These are phyloP conservation scores for Flagelloscypha sp. DNA, from an alignment of 768 basidiomycete genomes.

Conservation along the genomic window DNA sequence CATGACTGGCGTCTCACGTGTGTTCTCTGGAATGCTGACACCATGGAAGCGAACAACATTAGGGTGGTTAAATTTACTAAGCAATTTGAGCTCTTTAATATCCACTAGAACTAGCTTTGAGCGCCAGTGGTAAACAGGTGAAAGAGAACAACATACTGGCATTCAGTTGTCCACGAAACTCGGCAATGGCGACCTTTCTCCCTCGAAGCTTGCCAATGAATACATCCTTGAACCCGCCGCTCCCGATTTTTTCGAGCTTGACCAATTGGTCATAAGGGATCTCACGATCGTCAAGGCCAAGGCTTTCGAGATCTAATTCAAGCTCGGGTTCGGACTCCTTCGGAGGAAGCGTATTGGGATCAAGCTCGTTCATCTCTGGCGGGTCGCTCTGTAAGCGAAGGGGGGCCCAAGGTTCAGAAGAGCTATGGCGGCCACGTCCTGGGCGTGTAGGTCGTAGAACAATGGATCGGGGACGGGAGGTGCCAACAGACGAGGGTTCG, in stretches of 20 bases:
- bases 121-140: conserved; percentile 4
- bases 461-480: conserved; percentile 67
- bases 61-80: conserved; percentile 89
- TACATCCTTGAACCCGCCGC: conserved; percentile 98
- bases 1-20: conserved; percentile 90
- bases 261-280: conserved; percentile 84
- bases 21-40: conserved; percentile 94
- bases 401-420: too few relatives aligned
- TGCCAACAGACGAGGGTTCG: conserved; percentile 71
- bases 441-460: conserved; percentile 15
- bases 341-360: conserved; percentile 49
- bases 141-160: conserved; percentile 77
- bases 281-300: conserved; percentile 91
- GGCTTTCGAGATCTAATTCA: conserved; percentile 86
- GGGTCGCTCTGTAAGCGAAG: too few relatives aligned
- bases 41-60: conserved; percentile 97
- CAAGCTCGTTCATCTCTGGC: too few relatives aligned
- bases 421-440: too few relatives aligned
- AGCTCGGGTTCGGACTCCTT: conserved; percentile 58
- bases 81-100: conserved; percentile 90
- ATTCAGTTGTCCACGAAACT: conserved; percentile 91
- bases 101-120: conserved; percentile 57
- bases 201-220: conserved; percentile 87
- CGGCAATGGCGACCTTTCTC: conserved; percentile 88
- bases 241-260: conserved; percentile 96